Percentiles rank a stretch among this genome's conserved stretches.
phyloP scores from a whole-genome alignment of 306 rosid species.

The Ormosia emarginata region DNA sequence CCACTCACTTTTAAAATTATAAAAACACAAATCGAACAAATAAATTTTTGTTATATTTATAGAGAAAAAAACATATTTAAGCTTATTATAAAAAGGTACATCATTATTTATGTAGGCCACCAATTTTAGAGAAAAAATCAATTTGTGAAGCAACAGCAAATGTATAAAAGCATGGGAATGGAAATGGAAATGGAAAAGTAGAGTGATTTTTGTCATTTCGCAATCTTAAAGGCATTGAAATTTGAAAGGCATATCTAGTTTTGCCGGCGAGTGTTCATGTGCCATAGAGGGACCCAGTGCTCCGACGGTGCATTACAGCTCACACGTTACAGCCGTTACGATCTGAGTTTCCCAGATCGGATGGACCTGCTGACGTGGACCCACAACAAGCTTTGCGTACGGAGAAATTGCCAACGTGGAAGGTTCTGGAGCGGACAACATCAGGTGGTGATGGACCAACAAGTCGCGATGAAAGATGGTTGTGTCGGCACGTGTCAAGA shows the following conservation, averaged over 20 bases:
- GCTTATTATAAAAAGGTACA: no score
- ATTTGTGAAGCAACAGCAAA: no score
- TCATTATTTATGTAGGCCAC: no score
- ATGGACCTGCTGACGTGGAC: background rate
- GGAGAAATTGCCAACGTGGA: slow-evolving; percentile 1
- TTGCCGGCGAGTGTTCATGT: slow-evolving; percentile 40
- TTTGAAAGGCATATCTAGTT: slow-evolving; percentile 21
- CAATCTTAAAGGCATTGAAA: background rate
- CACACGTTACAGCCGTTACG: slow-evolving; percentile 2
- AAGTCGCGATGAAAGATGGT: background rate
- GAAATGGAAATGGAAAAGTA: background rate
- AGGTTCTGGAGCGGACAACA: slow-evolving; percentile 11
- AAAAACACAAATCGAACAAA: no score
- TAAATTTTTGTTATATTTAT: no score
- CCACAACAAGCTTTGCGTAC: slow-evolving; percentile 10
- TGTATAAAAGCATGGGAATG: background rate
- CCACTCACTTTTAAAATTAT: no score
- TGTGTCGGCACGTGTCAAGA: slow-evolving; percentile 36
- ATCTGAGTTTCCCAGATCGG: background rate
- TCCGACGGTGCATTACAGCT: slow-evolving; percentile 36
- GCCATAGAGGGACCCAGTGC: slow-evolving; percentile 22
- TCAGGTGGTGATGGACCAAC: background rate
- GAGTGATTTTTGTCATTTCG: background rate
- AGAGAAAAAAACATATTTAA: no score
- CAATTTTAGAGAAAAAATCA: no score